Evolutionary conservation across 306 rosid genomes (phyloP).

Genomic region (Fragaria ananassa): DNA sequence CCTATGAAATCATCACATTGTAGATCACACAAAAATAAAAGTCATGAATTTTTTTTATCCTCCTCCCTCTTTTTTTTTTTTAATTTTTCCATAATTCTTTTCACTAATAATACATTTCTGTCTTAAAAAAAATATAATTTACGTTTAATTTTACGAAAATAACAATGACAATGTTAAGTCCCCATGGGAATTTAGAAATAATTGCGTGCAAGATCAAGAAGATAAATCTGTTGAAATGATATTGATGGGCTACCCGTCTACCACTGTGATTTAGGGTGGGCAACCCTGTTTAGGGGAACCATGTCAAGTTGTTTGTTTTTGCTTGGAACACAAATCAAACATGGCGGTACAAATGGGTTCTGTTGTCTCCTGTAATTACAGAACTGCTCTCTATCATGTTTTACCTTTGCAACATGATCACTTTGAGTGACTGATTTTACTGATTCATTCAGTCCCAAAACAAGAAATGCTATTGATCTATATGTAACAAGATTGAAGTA

Average conservation of each 20-base stretch:
- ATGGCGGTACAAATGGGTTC: background rate
- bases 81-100: background rate
- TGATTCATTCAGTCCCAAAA: background rate
- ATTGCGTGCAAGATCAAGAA: background rate
- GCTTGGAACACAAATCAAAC: background rate
- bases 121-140: background rate
- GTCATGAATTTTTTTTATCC: background rate
- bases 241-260: slow-evolving; percentile 23
- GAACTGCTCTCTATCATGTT: background rate
- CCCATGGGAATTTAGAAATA: background rate
- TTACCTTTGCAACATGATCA: background rate
- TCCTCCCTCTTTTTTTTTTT: background rate
- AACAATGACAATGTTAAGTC: background rate
- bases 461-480: background rate
- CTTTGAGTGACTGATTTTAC: background rate
- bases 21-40: slow-evolving; percentile 8
- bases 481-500: background rate
- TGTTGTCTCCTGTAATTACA: background rate
- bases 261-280: slow-evolving; percentile 9
- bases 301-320: slow-evolving; percentile 20
- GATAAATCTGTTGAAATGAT: slow-evolving; percentile 6
- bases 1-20: slow-evolving; percentile 34
- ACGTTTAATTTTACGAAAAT: background rate
- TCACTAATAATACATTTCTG: background rate
- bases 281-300: slow-evolving; percentile 3